Base-by-base conservation (phyloP, 2,329 filamentous ascomycete species). In the Colletotrichum sp. region DNA sequence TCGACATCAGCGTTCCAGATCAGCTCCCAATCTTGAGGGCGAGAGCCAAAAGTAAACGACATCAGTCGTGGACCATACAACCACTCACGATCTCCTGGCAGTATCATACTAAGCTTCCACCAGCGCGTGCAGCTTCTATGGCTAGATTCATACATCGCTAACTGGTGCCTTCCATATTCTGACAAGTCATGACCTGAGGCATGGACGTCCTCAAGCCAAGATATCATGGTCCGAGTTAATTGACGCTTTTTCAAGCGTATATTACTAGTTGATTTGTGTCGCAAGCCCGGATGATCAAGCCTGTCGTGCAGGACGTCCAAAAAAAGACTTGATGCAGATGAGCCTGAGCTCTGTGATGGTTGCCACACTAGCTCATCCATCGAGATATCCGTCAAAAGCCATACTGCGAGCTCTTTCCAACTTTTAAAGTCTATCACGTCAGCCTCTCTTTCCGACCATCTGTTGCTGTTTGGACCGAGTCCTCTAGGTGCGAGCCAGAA, bases 211-310 rank as follows among this genome's bases (percentile, higher is more conserved):
- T 28, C 55, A 10, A 59, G 55, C 55, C 55, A 59, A 7, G 52
- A 21, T 3, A 0, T 3, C 52, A 57, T 57, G 0, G 1, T 57
- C 24, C 4, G 0, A 3, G 7, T 49, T 6, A 49, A 0, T n/a
- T 2, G 39, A n/a, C 18, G 39, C 9, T 49, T 49, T 2, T n/a
- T n/a, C 39, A 7, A n/a, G 9, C 39, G 39, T 0, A 49, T 44
- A n/a, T 4, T 18, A 5, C 39, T 18, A 6, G 2, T 18, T 44
- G 39, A 34, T 34, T 34, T 6, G 32, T 34, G 32, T 34, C 32
- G 32, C 2, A 34, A 34, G 32, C 32, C 32, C 3, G 32, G 32
- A 34, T 34, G 32, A 34, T 4, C 2, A 1, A 34, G 0, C 2
- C 32, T 4, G 1, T 34, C 3, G 6, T 4, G 32, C 32, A 34